Evolutionary conservation across 106 monocot species (phyloP).

Genomic region (Dendrobium nobile): DNA sequence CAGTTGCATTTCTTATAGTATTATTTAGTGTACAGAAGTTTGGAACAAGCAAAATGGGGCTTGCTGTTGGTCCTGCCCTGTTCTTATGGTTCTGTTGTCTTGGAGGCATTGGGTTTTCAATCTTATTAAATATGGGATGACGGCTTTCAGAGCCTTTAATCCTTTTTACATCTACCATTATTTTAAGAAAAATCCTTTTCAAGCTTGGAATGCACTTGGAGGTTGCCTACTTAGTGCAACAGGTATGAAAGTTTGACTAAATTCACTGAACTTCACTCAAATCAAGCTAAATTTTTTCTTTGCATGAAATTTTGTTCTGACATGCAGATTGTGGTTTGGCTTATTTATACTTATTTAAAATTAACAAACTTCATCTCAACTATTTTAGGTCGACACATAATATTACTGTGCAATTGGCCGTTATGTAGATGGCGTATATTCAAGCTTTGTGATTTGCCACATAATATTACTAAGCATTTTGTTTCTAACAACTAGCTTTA

Average conservation of each 20-base stretch:
- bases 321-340: background rate
- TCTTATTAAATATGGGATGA: conserved; percentile 66
- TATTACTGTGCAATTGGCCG: background rate
- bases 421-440: background rate
- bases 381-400: background rate
- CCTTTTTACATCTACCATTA: conserved; percentile 72
- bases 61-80: conserved; percentile 78
- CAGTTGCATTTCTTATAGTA: conserved; percentile 62
- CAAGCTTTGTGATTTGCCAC: background rate
- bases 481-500: too few species aligned
- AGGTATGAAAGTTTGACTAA: conserved; percentile 30
- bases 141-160: conserved; percentile 75
- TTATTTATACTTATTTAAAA: background rate
- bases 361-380: background rate
- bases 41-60: conserved; percentile 92
- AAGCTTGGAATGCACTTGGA: conserved; percentile 92
- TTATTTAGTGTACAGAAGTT: conserved; percentile 89
- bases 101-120: conserved; percentile 83
- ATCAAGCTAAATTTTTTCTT: background rate
- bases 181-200: conserved; percentile 61
- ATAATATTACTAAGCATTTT: background rate
- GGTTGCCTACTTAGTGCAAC: conserved; percentile 95
- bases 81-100: conserved; percentile 94
- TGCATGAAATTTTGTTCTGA: background rate
- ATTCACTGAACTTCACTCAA: background rate